Percentiles rank a stretch among this genome's conserved stretches.
Evolutionary conservation across 345 rosid species (phyloP).

Genomic region (Syzygium jambos): DNA sequence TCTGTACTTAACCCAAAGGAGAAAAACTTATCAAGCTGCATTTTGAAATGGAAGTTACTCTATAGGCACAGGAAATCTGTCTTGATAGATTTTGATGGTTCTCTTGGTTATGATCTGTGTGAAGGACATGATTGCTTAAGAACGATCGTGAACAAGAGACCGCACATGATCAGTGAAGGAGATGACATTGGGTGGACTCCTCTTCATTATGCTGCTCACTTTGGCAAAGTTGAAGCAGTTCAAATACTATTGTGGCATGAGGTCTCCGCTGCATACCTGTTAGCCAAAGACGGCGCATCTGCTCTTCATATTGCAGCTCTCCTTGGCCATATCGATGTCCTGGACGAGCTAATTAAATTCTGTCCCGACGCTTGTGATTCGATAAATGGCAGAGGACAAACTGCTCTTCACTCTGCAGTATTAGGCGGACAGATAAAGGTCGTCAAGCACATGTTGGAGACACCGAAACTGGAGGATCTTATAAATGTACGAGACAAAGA

Average conservation of each 20-base stretch:
- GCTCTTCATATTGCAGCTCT: constrained; percentile 18
- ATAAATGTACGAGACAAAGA: constrained; percentile 10
- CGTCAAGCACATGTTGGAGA: constrained; percentile 1
- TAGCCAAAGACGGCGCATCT: constrained; percentile 6
- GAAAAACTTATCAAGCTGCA: neutral
- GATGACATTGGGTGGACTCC: constrained; percentile 16
- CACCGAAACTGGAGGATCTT: neutral
- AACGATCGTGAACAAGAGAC: constrained; percentile 5
- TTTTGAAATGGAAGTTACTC: neutral
- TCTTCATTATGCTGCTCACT: constrained; percentile 15
- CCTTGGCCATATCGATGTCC: constrained; percentile 1
- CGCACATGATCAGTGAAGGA: constrained; percentile 6
- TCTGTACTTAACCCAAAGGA: neutral
- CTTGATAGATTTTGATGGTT: neutral
- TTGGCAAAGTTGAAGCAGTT: constrained; percentile 3
- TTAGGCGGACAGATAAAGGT: neutral
- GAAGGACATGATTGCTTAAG: neutral
- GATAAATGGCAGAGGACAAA: neutral
- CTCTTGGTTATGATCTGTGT: neutral
- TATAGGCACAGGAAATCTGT: neutral
- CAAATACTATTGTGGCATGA: constrained; percentile 1
- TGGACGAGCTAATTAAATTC: neutral
- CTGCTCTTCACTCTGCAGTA: constrained; percentile 21
- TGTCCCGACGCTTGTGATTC: constrained; percentile 7
- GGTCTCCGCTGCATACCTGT: constrained; percentile 6